Percentiles rank a stretch among this genome's conserved stretches.
Evolutionary conservation across 2,329 filamentous ascomycete genomes (phyloP).

Genomic region (Aphanoascus verrucosus): DNA sequence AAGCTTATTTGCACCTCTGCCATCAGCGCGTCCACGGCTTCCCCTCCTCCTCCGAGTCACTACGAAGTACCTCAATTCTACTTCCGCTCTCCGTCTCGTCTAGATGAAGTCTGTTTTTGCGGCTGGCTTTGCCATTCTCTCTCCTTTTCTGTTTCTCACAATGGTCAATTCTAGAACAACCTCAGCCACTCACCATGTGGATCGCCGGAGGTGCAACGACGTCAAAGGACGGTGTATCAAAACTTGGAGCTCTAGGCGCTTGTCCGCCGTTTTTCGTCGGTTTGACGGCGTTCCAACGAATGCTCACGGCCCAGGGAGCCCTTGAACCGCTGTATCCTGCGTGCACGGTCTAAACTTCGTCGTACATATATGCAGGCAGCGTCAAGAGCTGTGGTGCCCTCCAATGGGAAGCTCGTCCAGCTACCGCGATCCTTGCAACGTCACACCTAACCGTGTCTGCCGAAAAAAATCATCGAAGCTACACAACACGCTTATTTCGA

Average conservation of each 20-base stretch:
- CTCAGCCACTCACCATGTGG: background rate
- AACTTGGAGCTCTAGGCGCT: background rate
- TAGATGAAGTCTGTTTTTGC: background rate
- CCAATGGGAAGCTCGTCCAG: conserved; percentile 1
- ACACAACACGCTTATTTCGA: background rate
- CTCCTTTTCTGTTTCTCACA: background rate
- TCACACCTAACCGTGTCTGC: background rate
- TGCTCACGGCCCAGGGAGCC: conserved; percentile 1
- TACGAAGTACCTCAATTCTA: too few species aligned
- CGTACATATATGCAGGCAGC: background rate
- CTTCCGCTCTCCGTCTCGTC: background rate
- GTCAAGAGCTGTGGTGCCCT: background rate
- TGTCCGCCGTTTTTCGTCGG: background rate
- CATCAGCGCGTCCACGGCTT: background rate
- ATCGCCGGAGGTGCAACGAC: background rate
- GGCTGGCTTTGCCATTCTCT: background rate
- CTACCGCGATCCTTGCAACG: conserved; percentile 8
- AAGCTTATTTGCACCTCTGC: conserved; percentile 8
- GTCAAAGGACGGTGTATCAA: background rate
- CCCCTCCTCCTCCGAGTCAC: background rate
- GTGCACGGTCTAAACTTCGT: background rate
- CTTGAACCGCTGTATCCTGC: background rate
- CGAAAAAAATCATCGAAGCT: background rate
- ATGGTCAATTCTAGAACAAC: too few species aligned
- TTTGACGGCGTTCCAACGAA: conserved; percentile 4